Base-by-base conservation (phyloP, 129 eudicot genomes). In the Tagetes erecta region DNA sequence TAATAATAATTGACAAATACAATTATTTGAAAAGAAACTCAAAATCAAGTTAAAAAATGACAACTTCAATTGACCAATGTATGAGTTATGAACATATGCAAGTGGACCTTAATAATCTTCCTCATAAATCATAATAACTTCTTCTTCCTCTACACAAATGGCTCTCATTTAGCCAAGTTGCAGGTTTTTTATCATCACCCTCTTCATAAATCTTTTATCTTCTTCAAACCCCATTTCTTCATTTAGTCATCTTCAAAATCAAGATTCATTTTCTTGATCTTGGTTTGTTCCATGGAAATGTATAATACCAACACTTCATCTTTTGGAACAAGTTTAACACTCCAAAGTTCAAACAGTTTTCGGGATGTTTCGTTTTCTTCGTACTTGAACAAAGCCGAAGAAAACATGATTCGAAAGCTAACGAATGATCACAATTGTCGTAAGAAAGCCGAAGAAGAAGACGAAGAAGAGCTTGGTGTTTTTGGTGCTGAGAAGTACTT, bases 401-500 rank as follows among this genome's bases (percentile, higher is more conserved):
- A 77, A 60, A 63, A 67, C 71, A 80, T 73, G 76, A 77, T 80
- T 0, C 81, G 64, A 6, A 70, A 79, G 33, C 81, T 84, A 3
- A 44, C 81, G 0, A 73, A 71, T 0, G 70, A 80, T 13, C 86
- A 68, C 0, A 31, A 51, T 67, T 63, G 53, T 53, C 69, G 74
- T 56, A 75, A 39, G 3, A 84, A 82, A 76, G 42, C 80, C 4
- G 72, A 72, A 34, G 44, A 62, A 12, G 30, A 53, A 0, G 86
- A 86, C 8, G 88, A 89, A 6, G 80, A 53, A 80, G 98, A 94
- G 71, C 84, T 94, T 3, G 96, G 81, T 13, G 86, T 94, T 4
- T 94, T 94, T 60, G 81, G 88, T 74, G 98, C 98, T 0, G 93
- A 90, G 47, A 94, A 83, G 80, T 94, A 94, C 81, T 94, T 94